phyloP scores from a whole-genome alignment of 2,329 filamentous ascomycete genomes.

The Phyllosticta ampelicida region DNA sequence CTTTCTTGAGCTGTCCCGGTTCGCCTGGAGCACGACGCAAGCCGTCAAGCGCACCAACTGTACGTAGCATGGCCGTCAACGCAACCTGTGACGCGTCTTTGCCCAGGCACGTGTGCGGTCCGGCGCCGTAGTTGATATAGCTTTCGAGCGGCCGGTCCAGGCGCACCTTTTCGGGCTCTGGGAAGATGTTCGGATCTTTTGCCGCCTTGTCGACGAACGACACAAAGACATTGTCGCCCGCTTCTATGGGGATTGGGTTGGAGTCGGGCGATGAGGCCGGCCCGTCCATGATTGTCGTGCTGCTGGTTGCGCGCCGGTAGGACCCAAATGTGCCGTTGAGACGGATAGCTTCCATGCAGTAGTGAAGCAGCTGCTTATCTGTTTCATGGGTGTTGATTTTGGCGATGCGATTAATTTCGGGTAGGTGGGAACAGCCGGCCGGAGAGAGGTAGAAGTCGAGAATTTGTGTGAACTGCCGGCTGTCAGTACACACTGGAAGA shows the following conservation, averaged over 20 bases:
- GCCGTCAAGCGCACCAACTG: conserved; percentile 50
- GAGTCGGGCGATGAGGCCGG: conserved; percentile 16
- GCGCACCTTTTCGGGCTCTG: conserved; percentile 49
- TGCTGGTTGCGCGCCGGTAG: conserved; percentile 44
- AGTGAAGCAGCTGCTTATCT: conserved; percentile 55
- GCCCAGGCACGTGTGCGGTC: conserved; percentile 53
- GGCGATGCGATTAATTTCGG: conserved; percentile 51
- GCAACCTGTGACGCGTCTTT: conserved; percentile 50
- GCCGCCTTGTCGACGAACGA: conserved; percentile 40
- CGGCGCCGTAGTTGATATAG: conserved; percentile 56
- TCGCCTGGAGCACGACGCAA: conserved; percentile 51
- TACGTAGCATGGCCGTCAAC: conserved; percentile 57
- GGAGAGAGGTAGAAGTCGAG: conserved; percentile 60
- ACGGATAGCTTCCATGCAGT: conserved; percentile 61
- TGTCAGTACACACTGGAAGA: neutral
- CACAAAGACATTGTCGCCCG: conserved; percentile 52
- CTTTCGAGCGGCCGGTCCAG: conserved; percentile 51
- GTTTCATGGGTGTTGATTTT: conserved; percentile 43
- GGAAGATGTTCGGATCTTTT: conserved; percentile 40
- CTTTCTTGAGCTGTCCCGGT: conserved; percentile 58
- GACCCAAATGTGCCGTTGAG: conserved; percentile 53
- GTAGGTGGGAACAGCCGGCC: conserved; percentile 35
- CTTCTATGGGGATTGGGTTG: conserved; percentile 37
- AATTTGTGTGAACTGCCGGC: conserved; percentile 54
- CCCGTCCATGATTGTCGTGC: conserved; percentile 43